phyloP scores from a whole-genome alignment of 768 basidiomycete species.

The Xerocomellus intermedius region DNA sequence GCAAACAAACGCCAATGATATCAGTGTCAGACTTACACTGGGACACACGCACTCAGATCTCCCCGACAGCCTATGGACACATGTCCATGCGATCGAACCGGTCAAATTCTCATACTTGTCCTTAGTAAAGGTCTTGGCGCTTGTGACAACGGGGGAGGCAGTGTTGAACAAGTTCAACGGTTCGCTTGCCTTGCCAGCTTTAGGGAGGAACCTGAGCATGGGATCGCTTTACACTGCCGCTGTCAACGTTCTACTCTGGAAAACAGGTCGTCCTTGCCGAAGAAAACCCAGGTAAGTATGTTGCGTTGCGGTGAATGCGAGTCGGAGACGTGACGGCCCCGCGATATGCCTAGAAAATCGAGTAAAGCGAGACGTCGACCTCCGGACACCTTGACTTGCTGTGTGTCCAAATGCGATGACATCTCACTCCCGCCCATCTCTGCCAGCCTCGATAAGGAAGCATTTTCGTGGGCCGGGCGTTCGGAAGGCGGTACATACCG shows the following conservation, averaged over 20 bases:
- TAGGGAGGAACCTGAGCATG: not conserved
- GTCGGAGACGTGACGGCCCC: not conserved
- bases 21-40: not conserved
- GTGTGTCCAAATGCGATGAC: not conserved
- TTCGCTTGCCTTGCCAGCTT: not conserved
- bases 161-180: conserved; percentile 3
- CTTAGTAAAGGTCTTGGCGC: not conserved
- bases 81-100: conserved; percentile 2
- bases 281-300: not conserved
- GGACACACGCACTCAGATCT: not conserved
- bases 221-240: conserved; percentile 6
- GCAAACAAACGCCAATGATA: conserved; percentile 20
- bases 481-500: conserved; percentile 16
- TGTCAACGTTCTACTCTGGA: not conserved
- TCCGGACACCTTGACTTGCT: conserved; percentile 20
- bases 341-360: not conserved
- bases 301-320: not conserved
- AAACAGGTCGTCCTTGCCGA: not conserved
- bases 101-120: conserved; percentile 6
- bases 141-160: not conserved
- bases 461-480: conserved; percentile 13
- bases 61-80: not conserved
- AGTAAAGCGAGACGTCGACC: not conserved
- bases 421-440: not conserved
- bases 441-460: conserved; percentile 15